Evolutionary conservation across 2,329 filamentous ascomycete species (phyloP), one percentile per base, ranked within the genome.

Genomic region (Cordyceps tenuipes): DNA sequence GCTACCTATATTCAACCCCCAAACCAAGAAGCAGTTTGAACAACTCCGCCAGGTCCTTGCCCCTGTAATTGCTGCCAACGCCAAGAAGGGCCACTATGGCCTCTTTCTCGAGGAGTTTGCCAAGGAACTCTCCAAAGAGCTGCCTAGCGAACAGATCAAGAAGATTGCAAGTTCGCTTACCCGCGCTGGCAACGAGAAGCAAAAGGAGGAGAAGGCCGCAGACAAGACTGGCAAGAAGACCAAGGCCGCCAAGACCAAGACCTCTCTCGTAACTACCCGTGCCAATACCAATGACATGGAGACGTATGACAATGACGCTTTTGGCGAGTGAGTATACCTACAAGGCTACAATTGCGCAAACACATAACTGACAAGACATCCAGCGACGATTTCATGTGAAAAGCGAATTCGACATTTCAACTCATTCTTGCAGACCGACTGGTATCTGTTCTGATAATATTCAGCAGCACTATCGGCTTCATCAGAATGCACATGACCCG

Each of bases 191-290:
- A 99, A 99, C 73, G 94, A 97, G 83, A 97, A 96, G 82, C 88
- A 97, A 88, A 95, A 91, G 80, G 92, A 97, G 75, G 94, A 99
- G 82, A 97, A 97, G 82, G 86, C 88, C 4, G 85, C 90, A 3
- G 91, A 96, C 65, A 97, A 96, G 81, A 87, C 90, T 59, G 90
- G 88, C 69, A 99, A 97, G 89, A 99, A 97, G 85, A 86, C 81
- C 67, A 97, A 97, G 83, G 92, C 92, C 5, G 89, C 90, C 63
- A 97, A 97, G 85, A 96, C 89, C 44, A 99, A 99, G 85, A 85
- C 89, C 19, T 87, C 85, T 7, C 79, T 97, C 54, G 88, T 89
- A 59, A 85, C 89, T 62, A 77, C 75, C 69, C 77, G 87, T 70
- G 75, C 80, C 67, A 80, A 80, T 64, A 76, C 76, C 54, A 81